phyloP scores from a whole-genome alignment of 73 alveolate species.

The Loxodes magnus region DNA sequence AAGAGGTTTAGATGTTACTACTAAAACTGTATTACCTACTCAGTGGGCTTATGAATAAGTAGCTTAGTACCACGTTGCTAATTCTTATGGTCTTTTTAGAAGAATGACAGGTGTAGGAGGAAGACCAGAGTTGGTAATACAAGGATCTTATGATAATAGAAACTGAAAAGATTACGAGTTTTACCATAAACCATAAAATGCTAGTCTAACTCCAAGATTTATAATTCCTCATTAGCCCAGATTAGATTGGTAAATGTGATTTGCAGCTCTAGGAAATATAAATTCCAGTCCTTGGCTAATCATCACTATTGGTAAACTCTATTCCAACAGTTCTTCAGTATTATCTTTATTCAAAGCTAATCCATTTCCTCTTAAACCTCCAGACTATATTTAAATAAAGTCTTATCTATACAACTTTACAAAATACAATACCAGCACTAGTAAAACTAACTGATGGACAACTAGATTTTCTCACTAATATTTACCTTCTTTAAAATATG shows the following conservation, averaged over 20 bases:
- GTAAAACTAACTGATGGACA: no score
- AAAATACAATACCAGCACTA: no score
- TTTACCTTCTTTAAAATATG: no score
- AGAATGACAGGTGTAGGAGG: slow-evolving; percentile 85
- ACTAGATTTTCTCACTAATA: no score
- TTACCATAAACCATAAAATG: slow-evolving; percentile 52
- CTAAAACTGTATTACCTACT: slow-evolving; percentile 3
- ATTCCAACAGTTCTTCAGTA: slow-evolving; percentile 19
- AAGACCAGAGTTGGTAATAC: slow-evolving; percentile 61
- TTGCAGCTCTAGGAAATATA: slow-evolving; percentile 39
- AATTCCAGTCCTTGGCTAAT: slow-evolving; percentile 15
- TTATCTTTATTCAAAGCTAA: slow-evolving; percentile 2
- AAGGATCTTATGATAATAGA: slow-evolving; percentile 49
- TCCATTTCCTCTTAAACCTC: slow-evolving; percentile 49
- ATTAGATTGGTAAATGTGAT: slow-evolving; percentile 82
- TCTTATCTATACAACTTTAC: slow-evolving; percentile 33
- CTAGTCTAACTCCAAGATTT: slow-evolving; percentile 20
- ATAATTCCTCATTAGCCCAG: slow-evolving; percentile 75
- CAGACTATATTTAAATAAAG: slow-evolving; percentile 32
- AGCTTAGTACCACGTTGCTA: slow-evolving; percentile 22
- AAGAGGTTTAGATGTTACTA: slow-evolving; percentile 31
- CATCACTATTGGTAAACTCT: slow-evolving; percentile 18
- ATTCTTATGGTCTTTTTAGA: slow-evolving; percentile 66
- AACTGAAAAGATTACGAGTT: slow-evolving; percentile 50
- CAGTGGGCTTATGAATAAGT: not conserved